phyloP scores from a whole-genome alignment of 1,139 yeast species.

The Lodderomyces metapsilosis region DNA sequence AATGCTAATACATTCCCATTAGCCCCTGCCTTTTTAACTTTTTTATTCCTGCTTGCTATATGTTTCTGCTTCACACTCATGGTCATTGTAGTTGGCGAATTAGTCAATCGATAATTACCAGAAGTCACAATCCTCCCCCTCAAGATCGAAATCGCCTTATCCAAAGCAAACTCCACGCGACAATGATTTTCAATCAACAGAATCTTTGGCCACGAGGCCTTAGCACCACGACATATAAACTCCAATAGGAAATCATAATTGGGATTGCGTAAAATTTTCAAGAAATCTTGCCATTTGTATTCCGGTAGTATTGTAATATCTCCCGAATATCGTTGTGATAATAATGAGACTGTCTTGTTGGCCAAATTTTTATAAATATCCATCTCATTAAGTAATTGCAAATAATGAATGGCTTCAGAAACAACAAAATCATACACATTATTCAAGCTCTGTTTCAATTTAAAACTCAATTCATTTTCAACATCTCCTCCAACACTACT shows the following conservation, averaged over 20 bases:
- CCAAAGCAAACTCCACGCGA: slow-evolving; percentile 83
- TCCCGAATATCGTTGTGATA: slow-evolving; percentile 88
- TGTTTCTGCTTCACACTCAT: too few relatives aligned
- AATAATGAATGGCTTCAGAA: slow-evolving; percentile 74
- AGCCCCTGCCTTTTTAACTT: too few relatives aligned
- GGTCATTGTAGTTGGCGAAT: slow-evolving; percentile 7
- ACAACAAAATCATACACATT: slow-evolving; percentile 59
- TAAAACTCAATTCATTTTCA: slow-evolving; percentile 59
- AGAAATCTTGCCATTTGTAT: slow-evolving; percentile 55
- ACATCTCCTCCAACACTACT: slow-evolving; percentile 71
- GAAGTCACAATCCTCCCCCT: slow-evolving; percentile 62
- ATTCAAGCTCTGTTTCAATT: slow-evolving; percentile 52
- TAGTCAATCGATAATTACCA: slow-evolving; percentile 19
- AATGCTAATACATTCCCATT: neutral
- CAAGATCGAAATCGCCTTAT: slow-evolving; percentile 66
- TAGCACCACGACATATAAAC: slow-evolving; percentile 77
- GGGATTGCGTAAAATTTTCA: slow-evolving; percentile 73
- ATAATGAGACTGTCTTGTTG: slow-evolving; percentile 68
- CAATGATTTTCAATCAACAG: slow-evolving; percentile 85
- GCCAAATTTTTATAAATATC: slow-evolving; percentile 74
- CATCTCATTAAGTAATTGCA: slow-evolving; percentile 69
- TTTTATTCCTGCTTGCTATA: too few relatives aligned
- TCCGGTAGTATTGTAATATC: slow-evolving; percentile 91
- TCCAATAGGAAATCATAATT: slow-evolving; percentile 69
- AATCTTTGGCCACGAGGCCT: slow-evolving; percentile 91